Base-by-base conservation (phyloP, 768 basidiomycete species). In the Suillus ampliporus region DNA sequence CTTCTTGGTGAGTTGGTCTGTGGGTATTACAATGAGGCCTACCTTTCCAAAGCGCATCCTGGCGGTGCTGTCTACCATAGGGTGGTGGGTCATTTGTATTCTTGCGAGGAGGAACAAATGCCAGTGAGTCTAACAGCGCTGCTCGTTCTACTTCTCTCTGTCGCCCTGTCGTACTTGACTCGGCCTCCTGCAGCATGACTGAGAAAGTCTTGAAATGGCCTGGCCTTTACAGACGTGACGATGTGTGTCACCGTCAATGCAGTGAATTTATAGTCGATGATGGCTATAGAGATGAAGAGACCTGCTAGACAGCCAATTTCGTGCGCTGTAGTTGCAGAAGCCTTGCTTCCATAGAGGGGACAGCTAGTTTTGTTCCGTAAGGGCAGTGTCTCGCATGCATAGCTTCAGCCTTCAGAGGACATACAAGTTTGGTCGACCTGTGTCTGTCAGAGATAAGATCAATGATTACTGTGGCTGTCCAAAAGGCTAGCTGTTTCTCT, bases 1-100 rank as follows among this genome's bases (percentile, higher is more conserved):
- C 5, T 51, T 51, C 28, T 31, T 11, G 11, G 28, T n/a, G 50
- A 31, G 28, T 3, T 4, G 9, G 47, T 13, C 17, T 19, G 10
- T 13, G 10, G 28, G 19, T 6, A 51, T 31, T 11, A 31, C 5
- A 31, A 50, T 11, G 3, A 17, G 28, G 19, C 28, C 19, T 17
- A 31, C 50, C 28, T 51, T 51, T 6, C 50, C 50, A 51, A 51
- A 51, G 28, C 11, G 50, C 50, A 31, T 51, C 28, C 28, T 51
- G 50, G 50, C 50, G 50, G 2, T 51, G 28, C 50, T 51, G 50
- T 2, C 5, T 17, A 51, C 50, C 28, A 31, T 51, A 51, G 17
- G 50, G 11, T 10, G 50, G 50, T 10, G 28, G 50, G 19, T 51
- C 50, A 10, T 51, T 31, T 50, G 17, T 10, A 31, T 7, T 50